These are phyloP conservation scores for Liriodendron chinense DNA, from an alignment of 164 flowering plant genomes.

Conservation along the genomic window DNA sequence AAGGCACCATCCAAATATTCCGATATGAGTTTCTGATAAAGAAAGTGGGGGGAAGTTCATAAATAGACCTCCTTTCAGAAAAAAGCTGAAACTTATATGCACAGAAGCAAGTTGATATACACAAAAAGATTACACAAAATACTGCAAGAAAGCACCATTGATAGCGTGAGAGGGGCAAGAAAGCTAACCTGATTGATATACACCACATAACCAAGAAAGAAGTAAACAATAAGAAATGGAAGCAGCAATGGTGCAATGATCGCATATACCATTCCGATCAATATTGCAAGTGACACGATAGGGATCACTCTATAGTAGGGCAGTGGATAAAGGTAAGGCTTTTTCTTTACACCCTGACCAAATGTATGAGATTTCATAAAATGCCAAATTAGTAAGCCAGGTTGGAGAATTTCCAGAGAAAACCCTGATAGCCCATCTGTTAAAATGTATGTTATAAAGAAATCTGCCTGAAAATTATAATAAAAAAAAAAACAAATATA, in stretches of 20 bases:
- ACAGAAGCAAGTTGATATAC: background rate
- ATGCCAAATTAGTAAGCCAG: constrained; percentile 66
- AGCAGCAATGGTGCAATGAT: constrained; percentile 77
- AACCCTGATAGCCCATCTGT: constrained; percentile 80
- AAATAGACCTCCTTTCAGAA: background rate
- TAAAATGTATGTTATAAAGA: constrained; percentile 83
- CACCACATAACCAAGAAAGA: constrained; percentile 71
- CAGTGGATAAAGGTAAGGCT: constrained; percentile 62
- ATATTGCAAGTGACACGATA: constrained; percentile 47
- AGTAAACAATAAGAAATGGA: constrained; percentile 81
- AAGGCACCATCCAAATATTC: no score
- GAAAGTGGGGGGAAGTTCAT: background rate
- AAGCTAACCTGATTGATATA: constrained; percentile 68
- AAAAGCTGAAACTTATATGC: background rate
- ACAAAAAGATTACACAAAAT: no score
- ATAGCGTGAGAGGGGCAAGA: background rate
- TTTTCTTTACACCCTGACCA: constrained; percentile 45
- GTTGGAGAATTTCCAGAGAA: constrained; percentile 80
- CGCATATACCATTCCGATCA: constrained; percentile 84
- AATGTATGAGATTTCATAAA: constrained; percentile 35
- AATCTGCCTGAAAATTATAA: constrained; percentile 94
- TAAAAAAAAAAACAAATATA: background rate
- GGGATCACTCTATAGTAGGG: constrained; percentile 79
- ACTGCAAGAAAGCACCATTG: no score
- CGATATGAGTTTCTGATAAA: no score